Evolutionary conservation across 169 alveolate genomes (phyloP).

Genomic region (Plasmodium yoelii): DNA sequence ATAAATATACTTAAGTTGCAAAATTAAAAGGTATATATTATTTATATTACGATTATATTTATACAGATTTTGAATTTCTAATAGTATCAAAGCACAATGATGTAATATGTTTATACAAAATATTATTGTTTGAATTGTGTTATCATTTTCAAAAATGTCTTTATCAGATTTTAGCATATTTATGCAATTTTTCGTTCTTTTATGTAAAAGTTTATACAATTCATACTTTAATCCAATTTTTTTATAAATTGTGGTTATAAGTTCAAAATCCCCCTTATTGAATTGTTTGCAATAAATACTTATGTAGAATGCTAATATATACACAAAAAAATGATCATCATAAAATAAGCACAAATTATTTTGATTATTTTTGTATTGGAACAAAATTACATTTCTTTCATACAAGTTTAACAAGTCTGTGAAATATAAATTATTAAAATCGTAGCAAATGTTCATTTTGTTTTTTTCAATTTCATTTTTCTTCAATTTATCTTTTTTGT

Average conservation of each 20-base stretch:
- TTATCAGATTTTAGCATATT: conserved; percentile 16
- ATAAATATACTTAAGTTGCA: conserved; percentile 54
- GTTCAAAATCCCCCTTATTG: conserved; percentile 23
- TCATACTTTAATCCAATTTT: conserved; percentile 56
- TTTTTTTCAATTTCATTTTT: conserved; percentile 7
- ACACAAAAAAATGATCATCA: conserved; percentile 42
- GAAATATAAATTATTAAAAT: conserved; percentile 26
- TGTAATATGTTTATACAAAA: conserved; percentile 48
- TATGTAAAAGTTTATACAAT: conserved; percentile 24
- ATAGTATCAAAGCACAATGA: conserved; percentile 46
- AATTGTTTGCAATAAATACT: conserved; percentile 27
- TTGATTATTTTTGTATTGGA: background rate
- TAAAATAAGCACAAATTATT: conserved; percentile 17
- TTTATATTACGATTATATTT: conserved; percentile 25
- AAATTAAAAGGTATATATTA: conserved; percentile 47
- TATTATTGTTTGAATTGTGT: conserved; percentile 22
- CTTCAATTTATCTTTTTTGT: conserved; percentile 18
- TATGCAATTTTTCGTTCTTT: conserved; percentile 10
- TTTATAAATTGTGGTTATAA: conserved; percentile 28
- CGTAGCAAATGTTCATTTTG: conserved; percentile 35
- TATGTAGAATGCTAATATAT: conserved; percentile 28
- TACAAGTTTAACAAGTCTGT: conserved; percentile 31
- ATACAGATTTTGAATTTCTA: conserved; percentile 34
- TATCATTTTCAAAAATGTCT: conserved; percentile 22
- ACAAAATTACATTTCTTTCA: conserved; percentile 24